Percentiles rank a stretch among this genome's conserved stretches.
Evolutionary conservation across 192 early-diverging fungal genomes (phyloP).

Genomic region (Umbelopsis ramanniana): DNA sequence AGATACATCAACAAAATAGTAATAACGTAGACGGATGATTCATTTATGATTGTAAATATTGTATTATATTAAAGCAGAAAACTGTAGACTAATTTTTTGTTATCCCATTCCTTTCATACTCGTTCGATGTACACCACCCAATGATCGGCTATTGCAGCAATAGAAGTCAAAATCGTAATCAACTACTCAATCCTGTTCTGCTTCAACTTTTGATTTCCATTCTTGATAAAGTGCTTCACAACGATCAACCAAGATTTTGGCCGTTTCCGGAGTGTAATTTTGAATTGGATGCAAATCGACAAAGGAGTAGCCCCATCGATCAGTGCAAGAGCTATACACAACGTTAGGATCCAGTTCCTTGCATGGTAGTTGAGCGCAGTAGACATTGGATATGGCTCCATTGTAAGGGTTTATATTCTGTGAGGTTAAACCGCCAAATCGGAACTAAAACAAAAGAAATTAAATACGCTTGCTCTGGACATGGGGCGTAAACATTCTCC

Average conservation of each 20-base stretch:
- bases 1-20: too few species aligned
- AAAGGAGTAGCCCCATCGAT: slow-evolving; percentile 33
- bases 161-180: neutral
- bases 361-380: slow-evolving; percentile 43
- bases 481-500: too few species aligned
- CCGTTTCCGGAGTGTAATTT: neutral
- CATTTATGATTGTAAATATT: too few species aligned
- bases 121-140: too few species aligned
- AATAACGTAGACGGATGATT: too few species aligned
- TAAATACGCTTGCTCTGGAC: neutral
- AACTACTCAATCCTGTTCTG: neutral
- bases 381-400: slow-evolving; percentile 51
- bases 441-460: slow-evolving; percentile 30
- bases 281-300: slow-evolving; percentile 18
- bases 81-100: too few species aligned
- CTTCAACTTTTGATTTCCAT: slow-evolving; percentile 11
- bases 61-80: too few species aligned
- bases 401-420: slow-evolving; percentile 54
- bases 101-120: too few species aligned
- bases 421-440: slow-evolving; percentile 47
- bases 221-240: slow-evolving; percentile 31
- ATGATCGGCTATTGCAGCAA: too few species aligned
- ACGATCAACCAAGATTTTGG: slow-evolving; percentile 19
- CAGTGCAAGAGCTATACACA: slow-evolving; percentile 25
- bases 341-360: neutral